Evolutionary conservation across 225 moss, liverwort and hornwort species (phyloP).

Genomic region (Takakia lepidozioides): DNA sequence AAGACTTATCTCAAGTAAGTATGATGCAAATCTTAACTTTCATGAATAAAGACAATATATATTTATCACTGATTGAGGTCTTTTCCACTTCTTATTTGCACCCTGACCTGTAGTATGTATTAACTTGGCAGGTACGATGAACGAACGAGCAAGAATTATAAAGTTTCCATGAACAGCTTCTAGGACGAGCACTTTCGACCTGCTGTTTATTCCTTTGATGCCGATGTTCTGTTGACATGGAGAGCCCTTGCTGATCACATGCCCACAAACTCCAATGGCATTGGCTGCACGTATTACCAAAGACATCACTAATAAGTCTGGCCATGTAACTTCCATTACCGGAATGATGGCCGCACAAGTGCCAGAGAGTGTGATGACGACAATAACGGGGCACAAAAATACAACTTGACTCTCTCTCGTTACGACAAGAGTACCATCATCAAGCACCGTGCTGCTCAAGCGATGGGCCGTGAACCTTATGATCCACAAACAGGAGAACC

Average conservation of each 20-base stretch:
- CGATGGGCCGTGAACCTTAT: no score
- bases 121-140: background rate
- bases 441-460: no score
- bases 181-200: background rate
- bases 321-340: background rate
- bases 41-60: no score
- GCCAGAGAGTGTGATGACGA: background rate
- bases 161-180: background rate
- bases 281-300: background rate
- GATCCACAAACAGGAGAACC: no score
- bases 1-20: background rate
- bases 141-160: background rate
- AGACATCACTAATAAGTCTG: background rate
- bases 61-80: no score
- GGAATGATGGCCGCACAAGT: background rate
- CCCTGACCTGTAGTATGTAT: background rate
- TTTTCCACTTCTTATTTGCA: no score
- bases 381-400: no score
- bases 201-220: background rate
- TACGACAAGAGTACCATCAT: no score
- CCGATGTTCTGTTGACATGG: background rate
- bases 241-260: background rate
- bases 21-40: no score
- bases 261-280: conserved; percentile 1
- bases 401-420: no score